Evolutionary conservation across 768 basidiomycete genomes (phyloP), one percentile per base, ranked within the genome.

Genomic region (Serendipita sp.): DNA sequence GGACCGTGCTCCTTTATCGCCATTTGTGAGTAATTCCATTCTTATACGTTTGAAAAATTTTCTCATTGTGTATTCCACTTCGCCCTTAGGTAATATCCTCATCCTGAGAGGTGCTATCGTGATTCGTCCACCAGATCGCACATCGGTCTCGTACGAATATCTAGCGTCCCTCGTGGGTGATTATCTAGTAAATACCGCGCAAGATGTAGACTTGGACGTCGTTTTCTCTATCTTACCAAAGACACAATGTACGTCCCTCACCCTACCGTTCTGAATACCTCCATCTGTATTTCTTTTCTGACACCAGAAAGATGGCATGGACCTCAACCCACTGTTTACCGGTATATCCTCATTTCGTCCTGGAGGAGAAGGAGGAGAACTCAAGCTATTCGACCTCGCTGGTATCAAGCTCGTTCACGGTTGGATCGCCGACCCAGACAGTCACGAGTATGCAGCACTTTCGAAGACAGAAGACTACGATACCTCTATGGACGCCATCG

Each of bases 1-100:
- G 72, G 91, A 7, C 90, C 91, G 7, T 94, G 91, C 69, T 91
- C 89, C 0, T 88, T 94, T 66, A 90, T 94, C 67, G 91, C 90
- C 28, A 87, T 92, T 64, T 92, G 89, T 88, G 69, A 67, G 80
- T 70, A 3, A 34, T 22, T 51, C 13, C 33, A 28, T 26, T 2
- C 13, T 14, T 20, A 28, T 20, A 22, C 30, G n/a, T 51, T 20
- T 48, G 17, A 48, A 9, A 28, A n/a, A 28, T 7, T n/a, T 20
- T 48, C 45, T 48, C 9, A 48, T 5, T 38, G 2, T 17, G 45
- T 20, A n/a, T 48, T 48, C 7, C 13, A 69, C n/a, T n/a, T n/a
- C n/a, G n/a, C n/a, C n/a, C n/a, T n/a, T n/a, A 88, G 89, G 89
- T 74, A 96, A 96, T 70, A 88, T 93, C 60, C 79, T 95, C 31